These are phyloP conservation scores for Bipolaris gigantea DNA, from an alignment of 2,329 filamentous ascomycete genomes.

Conservation along the genomic window DNA sequence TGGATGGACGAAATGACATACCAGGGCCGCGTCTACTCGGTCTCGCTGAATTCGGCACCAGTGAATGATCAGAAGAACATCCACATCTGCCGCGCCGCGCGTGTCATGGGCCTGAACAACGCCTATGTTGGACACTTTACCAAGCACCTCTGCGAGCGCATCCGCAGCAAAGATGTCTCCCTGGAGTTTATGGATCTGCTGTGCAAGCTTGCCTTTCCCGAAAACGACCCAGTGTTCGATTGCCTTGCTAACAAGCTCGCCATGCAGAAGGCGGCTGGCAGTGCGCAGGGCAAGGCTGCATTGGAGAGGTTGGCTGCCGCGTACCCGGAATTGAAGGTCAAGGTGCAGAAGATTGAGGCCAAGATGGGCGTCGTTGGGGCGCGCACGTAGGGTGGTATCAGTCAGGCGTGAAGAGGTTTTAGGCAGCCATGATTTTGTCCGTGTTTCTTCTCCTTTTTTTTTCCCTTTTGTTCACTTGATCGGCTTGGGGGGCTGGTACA, in stretches of 20 bases:
- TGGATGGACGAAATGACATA: constrained; percentile 35
- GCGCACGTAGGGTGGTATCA: neutral
- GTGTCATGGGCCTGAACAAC: constrained; percentile 31
- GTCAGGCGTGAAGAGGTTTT: neutral
- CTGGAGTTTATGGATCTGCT: constrained; percentile 24
- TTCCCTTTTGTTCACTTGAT: neutral
- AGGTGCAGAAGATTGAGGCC: constrained; percentile 15
- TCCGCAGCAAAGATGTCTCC: constrained; percentile 21
- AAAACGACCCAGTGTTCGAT: constrained; percentile 33
- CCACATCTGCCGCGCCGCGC: constrained; percentile 27
- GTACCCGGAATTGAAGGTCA: constrained; percentile 7
- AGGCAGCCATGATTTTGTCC: neutral
- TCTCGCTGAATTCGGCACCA: constrained; percentile 20
- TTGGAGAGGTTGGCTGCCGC: constrained; percentile 11
- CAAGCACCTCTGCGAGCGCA: constrained; percentile 29
- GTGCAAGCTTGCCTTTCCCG: constrained; percentile 16
- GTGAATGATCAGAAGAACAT: constrained; percentile 27
- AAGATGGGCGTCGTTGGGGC: neutral
- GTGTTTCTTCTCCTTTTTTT: neutral
- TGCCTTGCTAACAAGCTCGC: constrained; percentile 34
- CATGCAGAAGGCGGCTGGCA: constrained; percentile 1
- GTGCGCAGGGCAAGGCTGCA: neutral
- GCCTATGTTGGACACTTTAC: constrained; percentile 40
- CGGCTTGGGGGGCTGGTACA: neutral
- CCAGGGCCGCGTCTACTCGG: constrained; percentile 26